Evolutionary conservation across 345 rosid species (phyloP), one percentile per base, ranked within the genome.

Genomic region (Capsella bursapastoris): DNA sequence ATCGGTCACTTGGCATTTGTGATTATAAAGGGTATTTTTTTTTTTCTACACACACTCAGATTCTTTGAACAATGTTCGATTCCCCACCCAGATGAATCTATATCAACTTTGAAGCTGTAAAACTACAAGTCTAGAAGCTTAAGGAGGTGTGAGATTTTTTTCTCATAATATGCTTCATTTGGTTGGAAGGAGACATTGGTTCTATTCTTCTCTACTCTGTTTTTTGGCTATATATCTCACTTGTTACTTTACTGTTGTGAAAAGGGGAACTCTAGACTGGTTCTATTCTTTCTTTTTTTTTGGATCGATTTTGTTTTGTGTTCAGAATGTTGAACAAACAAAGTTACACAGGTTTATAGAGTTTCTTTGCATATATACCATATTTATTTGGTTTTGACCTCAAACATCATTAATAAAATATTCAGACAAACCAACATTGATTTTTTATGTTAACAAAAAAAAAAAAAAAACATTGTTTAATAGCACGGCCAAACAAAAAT

Each of bases 1-100:
- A 35, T 34, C 76, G 0, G 66, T 57, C 62, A 40, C 71, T 47
- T 77, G 76, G 76, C 58, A 64, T 40, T 66, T 57, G 62, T 71
- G 66, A 77, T 63, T 56, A 43, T 44, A 68, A 63, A 27, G 35
- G 10, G 32, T 43, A 22, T 52, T 34, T 40, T 66, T 22, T 22
- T 22, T 22, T 68, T 59, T 50, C 68, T 62, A 45, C 41, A 67
- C 68, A 67, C 68, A 67, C 47, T 55, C 58, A 44, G 52, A 76
- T 76, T 62, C 79, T 76, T 76, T 68, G 44, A 69, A 59, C 75
- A 76, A 45, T 35, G 64, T 70, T 68, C 40, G 32, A 34, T 11
- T 59, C 56, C 56, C 16, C 63, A 37, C 3, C 57, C 41, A 44
- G 50, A 52, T 68, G 64, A 68, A 51, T 72, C 45, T 8, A 60